These are phyloP conservation scores for Anthracocystis setariae DNA, from an alignment of 1,284 basidiomycete genomes.

Conservation along the genomic window DNA sequence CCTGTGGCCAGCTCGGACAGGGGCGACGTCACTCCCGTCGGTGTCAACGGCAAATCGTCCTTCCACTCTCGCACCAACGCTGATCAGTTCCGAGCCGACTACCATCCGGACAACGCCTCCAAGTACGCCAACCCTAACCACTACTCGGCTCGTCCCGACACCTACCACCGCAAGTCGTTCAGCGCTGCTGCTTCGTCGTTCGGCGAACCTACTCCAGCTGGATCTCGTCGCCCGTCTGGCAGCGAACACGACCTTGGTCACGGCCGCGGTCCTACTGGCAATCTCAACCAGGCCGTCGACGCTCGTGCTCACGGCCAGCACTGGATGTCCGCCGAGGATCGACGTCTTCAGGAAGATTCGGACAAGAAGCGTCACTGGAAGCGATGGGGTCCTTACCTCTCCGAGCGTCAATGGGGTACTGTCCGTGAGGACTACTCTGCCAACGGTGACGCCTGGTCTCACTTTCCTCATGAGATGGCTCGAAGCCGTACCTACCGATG, in stretches of 20 bases:
- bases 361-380: constrained; percentile 87
- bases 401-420: constrained; percentile 97
- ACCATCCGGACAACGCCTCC: constrained; percentile 50
- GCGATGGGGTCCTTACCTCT: constrained; percentile 96
- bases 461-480: constrained; percentile 95
- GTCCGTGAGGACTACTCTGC: constrained; percentile 97
- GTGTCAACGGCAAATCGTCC: constrained; percentile 32
- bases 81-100: constrained; percentile 40
- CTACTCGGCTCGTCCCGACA: constrained; percentile 58
- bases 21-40: constrained; percentile 37
- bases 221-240: constrained; percentile 32
- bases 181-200: constrained; percentile 31
- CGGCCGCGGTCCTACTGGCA: constrained; percentile 44
- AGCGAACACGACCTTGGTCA: constrained; percentile 50
- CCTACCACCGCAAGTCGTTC: constrained; percentile 58
- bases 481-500: constrained; percentile 94
- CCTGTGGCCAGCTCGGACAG: constrained; percentile 1
- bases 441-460: constrained; percentile 96
- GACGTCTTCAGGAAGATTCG: constrained; percentile 74
- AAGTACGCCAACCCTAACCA: constrained; percentile 59
- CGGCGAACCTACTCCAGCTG: constrained; percentile 30
- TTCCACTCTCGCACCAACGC: constrained; percentile 59
- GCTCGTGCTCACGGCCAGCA: constrained; percentile 35
- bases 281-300: constrained; percentile 43
- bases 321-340: constrained; percentile 65